Evolutionary conservation across 148 eudicot genomes (phyloP), one percentile per base, ranked within the genome.

Genomic region (Rhododendron henanense): DNA sequence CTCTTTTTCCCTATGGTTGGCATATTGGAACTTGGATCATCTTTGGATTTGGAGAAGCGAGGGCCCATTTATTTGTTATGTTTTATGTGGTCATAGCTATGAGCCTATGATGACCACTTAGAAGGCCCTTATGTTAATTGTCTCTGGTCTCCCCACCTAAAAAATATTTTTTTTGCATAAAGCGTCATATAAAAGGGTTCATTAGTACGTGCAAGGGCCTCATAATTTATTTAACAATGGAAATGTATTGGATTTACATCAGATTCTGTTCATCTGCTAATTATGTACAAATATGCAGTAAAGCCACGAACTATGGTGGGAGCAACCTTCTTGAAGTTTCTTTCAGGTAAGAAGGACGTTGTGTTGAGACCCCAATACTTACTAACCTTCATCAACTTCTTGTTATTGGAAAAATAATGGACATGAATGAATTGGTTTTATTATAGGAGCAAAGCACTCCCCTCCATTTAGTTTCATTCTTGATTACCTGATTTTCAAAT

Each of bases 251-350:
- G 65, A 21, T 45, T 67, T 69, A 19, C 3, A 21, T 93, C 37
- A 14, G 31, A 81, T 33, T 48, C 25, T 11, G 51, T 81, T 76
- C 25, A 74, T 81, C 61, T 79, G 82, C 88, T 61, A 79, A 85
- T 65, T 61, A 50, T 33, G 50, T 82, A 53, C 61, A 44, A 37
- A 25, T 39, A 61, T 93, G 51, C 94, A 95, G 98, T 92, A 19
- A 94, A 95, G 82, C 98, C 98, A 63, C 88, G 95, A 71, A 80
- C 41, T 8, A 51, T 51, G 63, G 82, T 51, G 8, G 82, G 82
- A 28, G 98, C 96, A 83, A 93, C 91, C 73, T 97, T 97, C 88
- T 88, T 97, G 86, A 97, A 94, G 92, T 93, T 93, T 90, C 95
- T 95, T 86, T 89, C 95, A 94, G 85, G 85, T 94, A 82, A 97